Evolutionary conservation across 345 rosid species (phyloP).

Genomic region (Excoecaria agallocha): DNA sequence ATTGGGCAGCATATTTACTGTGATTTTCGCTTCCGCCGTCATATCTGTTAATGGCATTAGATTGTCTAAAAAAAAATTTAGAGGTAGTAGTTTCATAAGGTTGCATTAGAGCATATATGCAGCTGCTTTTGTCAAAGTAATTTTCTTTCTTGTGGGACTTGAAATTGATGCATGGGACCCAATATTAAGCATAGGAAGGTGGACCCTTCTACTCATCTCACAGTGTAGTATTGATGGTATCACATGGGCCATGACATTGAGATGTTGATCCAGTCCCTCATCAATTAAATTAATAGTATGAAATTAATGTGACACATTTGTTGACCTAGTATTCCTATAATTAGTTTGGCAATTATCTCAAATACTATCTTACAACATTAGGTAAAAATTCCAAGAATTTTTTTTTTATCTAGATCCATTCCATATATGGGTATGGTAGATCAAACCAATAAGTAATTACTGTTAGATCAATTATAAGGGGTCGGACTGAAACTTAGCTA

Average conservation of each 20-base stretch:
- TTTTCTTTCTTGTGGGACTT: constrained; percentile 1
- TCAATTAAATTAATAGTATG: background rate
- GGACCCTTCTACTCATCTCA: constrained; percentile 20
- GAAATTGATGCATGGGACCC: constrained; percentile 13
- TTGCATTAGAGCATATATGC: background rate
- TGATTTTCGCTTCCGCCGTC: background rate
- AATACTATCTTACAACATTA: too few species aligned
- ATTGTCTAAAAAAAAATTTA: background rate
- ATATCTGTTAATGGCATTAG: too few species aligned
- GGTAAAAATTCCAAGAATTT: too few species aligned
- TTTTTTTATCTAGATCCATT: too few species aligned
- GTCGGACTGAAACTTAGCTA: too few species aligned
- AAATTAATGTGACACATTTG: background rate
- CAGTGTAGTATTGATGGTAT: background rate
- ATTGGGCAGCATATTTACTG: too few species aligned
- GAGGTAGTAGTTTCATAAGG: background rate
- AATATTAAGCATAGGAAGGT: background rate
- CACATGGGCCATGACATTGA: background rate
- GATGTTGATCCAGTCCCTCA: background rate
- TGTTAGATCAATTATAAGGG: too few species aligned
- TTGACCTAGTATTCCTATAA: constrained; percentile 1
- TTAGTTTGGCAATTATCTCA: too few species aligned
- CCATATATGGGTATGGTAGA: too few species aligned
- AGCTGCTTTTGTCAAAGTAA: background rate
- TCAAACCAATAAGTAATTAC: too few species aligned